phyloP scores from a whole-genome alignment of 176 grass and related monocot genomes.

The Leersia perrieri region DNA sequence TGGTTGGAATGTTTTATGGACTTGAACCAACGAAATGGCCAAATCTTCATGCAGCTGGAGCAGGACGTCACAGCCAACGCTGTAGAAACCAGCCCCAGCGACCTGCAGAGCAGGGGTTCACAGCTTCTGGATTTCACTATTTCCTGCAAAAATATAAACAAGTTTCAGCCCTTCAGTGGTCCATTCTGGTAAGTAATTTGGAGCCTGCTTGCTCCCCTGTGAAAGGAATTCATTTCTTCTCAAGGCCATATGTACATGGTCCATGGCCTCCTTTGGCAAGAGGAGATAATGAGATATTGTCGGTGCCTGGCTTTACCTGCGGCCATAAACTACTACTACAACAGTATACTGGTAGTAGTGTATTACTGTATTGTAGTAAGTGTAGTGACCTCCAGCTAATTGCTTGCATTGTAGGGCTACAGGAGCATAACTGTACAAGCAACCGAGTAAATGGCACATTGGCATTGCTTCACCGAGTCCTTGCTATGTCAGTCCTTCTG shows the following conservation, averaged over 20 bases:
- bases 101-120: background rate
- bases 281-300: background rate
- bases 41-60: background rate
- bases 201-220: background rate
- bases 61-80: background rate
- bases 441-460: background rate
- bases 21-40: background rate
- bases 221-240: background rate
- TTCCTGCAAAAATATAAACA: background rate
- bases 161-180: slow-evolving; percentile 5
- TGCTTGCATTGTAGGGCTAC: background rate
- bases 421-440: background rate
- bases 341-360: too few relatives aligned
- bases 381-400: slow-evolving; percentile 9
- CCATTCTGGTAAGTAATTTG: background rate
- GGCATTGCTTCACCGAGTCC: background rate
- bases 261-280: background rate
- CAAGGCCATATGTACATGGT: background rate
- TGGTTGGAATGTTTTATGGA: background rate
- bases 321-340: too few relatives aligned
- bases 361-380: background rate
- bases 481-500: slow-evolving; percentile 14
- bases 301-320: background rate
- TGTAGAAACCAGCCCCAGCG: background rate
- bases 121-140: background rate